phyloP scores from a whole-genome alignment of 306 rosid genomes.

The peach (Prunus persica) region DNA sequence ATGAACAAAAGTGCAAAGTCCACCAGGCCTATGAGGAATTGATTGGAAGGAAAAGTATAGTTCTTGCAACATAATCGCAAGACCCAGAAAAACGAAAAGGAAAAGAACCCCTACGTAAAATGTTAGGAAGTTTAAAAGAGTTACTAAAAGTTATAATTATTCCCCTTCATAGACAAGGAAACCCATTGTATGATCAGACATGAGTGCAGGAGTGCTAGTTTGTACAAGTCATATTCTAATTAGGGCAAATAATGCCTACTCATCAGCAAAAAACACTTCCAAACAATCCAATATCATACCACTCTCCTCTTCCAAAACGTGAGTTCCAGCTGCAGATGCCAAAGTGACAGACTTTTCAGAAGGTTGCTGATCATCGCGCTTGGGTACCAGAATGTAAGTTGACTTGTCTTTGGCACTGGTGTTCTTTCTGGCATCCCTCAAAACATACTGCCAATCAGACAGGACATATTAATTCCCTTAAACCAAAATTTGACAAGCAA shows the following conservation, averaged over 20 bases:
- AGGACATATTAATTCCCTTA: conserved; percentile 16
- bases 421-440: conserved; percentile 51
- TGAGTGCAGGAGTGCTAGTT: not conserved
- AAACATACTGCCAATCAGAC: conserved; percentile 57
- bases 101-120: not conserved
- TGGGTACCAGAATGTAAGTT: conserved; percentile 37
- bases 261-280: not conserved
- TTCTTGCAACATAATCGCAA: not conserved
- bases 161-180: not conserved
- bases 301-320: conserved; percentile 39
- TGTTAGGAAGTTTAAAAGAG: not conserved
- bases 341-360: conserved; percentile 38
- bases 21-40: not conserved
- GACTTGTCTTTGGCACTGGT: conserved; percentile 43
- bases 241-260: not conserved
- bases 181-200: not conserved
- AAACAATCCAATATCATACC: conserved; percentile 34
- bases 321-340: conserved; percentile 46
- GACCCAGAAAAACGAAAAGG: not conserved
- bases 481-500: not conserved
- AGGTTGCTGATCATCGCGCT: conserved; percentile 46
- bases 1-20: not conserved
- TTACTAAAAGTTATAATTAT: not conserved
- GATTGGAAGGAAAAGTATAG: not conserved
- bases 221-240: not conserved